Base-by-base conservation (phyloP, 176 grass and related monocot genomes). In the Paspalum notatum region DNA sequence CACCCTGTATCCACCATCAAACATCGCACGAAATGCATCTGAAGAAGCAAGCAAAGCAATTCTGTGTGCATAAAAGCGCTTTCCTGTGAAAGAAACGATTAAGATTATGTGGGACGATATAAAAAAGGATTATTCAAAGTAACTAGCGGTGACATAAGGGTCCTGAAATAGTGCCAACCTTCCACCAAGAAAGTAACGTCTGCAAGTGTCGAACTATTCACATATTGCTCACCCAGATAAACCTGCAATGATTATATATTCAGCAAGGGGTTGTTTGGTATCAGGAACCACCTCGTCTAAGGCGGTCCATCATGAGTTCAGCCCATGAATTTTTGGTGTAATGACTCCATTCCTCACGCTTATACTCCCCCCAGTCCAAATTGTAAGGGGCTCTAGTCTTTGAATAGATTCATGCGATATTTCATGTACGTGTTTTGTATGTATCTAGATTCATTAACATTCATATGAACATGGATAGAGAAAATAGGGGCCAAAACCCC, bases 1-100 rank as follows among this genome's bases (percentile, higher is more conserved):
- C 85, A 99, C 97, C 93, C 87, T 91, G 81, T 99, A 96, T 71
- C 97, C 97, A 5, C 97, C 97, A 93, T 99, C 97, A 71, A 99
- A 99, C 97, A 99, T 96, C 88, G 97, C 97, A 86, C 97, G 97
- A 84, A 96, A 99, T 90, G 97, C 87, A 86, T 99, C 97, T 52
- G 97, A 99, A 67, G 90, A 99, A 84, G 97, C 97, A 87, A 99
- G 97, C 84, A 99, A 84, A 64, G 97, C 93, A 77, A 99, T 99
- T 87, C 97, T 77, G 75, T 99, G 97, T 71, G 97, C 97, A 86
- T 93, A 99, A 86, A 99, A 99, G 45, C 80, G 90, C 64, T 96
- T 99, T 55, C 93, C 97, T 99, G 84, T 22, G 2, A 13, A 82
- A 84, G 20, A 77, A 62, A 17, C 44, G 55, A 71, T 58, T 57